These are phyloP conservation scores for Fomitopsis palustris DNA, from an alignment of 1,284 basidiomycete species.

Conservation along the genomic window DNA sequence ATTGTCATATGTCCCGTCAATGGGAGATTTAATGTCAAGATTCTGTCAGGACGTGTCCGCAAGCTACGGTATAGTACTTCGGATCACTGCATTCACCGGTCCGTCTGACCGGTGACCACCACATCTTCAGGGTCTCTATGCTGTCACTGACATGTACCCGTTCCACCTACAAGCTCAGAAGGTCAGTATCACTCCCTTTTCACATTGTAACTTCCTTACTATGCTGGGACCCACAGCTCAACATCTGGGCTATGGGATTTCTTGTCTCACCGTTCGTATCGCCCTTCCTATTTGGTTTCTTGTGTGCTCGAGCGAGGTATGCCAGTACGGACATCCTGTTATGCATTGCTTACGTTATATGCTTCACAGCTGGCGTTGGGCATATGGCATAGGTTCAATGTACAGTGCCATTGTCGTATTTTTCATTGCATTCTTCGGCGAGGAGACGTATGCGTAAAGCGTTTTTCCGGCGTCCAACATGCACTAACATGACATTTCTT, in stretches of 20 bases:
- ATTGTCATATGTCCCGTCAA: neutral
- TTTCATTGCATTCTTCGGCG: slow-evolving; percentile 53
- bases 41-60: slow-evolving; percentile 52
- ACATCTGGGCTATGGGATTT: slow-evolving; percentile 73
- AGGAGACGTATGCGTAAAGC: slow-evolving; percentile 56
- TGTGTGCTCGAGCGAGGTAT: slow-evolving; percentile 55
- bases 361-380: slow-evolving; percentile 60
- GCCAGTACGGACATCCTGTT: neutral
- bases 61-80: slow-evolving; percentile 62
- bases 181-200: slow-evolving; percentile 26
- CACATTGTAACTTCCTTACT: neutral
- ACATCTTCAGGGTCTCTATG: slow-evolving; percentile 52
- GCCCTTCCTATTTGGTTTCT: slow-evolving; percentile 68
- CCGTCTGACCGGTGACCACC: neutral
- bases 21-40: neutral
- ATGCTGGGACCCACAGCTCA: slow-evolving; percentile 38
- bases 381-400: slow-evolving; percentile 65
- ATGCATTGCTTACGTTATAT: neutral
- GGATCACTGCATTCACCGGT: neutral
- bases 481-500: neutral
- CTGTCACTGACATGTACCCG: slow-evolving; percentile 68
- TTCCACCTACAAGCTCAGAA: slow-evolving; percentile 76
- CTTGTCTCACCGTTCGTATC: slow-evolving; percentile 63
- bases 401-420: slow-evolving; percentile 54
- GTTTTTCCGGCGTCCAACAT: neutral